Base-by-base conservation (phyloP, 306 rosid species). In the Ormosia emarginata region DNA sequence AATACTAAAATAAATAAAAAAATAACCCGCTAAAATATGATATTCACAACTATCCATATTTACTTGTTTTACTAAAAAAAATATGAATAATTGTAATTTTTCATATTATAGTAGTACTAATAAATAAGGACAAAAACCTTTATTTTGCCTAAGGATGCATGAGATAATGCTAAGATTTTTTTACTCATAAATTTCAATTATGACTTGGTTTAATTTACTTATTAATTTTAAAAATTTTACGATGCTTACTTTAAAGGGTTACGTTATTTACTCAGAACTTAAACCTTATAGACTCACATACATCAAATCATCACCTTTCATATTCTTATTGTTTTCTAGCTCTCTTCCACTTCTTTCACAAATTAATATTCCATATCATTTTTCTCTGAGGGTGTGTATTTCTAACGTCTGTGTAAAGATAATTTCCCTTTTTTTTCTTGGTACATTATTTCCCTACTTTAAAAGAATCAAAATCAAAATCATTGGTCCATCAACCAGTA, bases 401-500 rank as follows among this genome's bases (percentile, higher is more conserved):
- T 49, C 15, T 49, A 12, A 49, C 12, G 6, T 12, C 52, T 3
- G 9, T 46, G 17, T 49, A 13, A 12, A 49, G 55, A 49, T 6
- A 49, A 12, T 13, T 49, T 13, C 55, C 15, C 55, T 13, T 13
- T 44, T 44, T 8, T 9, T 13, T 46, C 13, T 11, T 12, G 55
- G 55, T 49, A 13, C 55, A 13, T 49, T 12, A 14, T 49, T 49
- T 4, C 17, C 10, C 8, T 37, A 81, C 39, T 53, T 73, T 1
- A 5, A n/a, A 61, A 47, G 66, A 65, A 65, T 61, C 17, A n/a
- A 71, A 75, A 72, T 49, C 7, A 72, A 81, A 80, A 72, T 49
- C 46, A 55, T 55, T 43, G 65, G 32, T 6, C 69, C 77, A 67
- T 34, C 40, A 68, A 59, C 12, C 58, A 70, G 74, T 61, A 71